Evolutionary conservation across 345 rosid species (phyloP), one percentile per base, ranked within the genome.

Genomic region (Salix viminalis): DNA sequence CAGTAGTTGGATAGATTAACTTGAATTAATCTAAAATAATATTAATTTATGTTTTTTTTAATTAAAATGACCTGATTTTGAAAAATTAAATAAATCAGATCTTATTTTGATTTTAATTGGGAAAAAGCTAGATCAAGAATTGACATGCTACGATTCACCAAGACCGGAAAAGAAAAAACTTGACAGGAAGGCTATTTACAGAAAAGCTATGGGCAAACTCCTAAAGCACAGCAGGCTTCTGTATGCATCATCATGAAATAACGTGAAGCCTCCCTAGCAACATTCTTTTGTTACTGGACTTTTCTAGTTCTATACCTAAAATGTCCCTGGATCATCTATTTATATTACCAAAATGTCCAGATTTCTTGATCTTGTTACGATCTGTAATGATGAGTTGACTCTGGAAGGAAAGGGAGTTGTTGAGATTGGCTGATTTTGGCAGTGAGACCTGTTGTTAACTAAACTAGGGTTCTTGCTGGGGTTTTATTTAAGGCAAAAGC

Each of bases 401-500:
- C 3, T 2, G 23, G 24, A 73, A 73, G 67, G 4, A 41, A 26
- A 39, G 37, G 15, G 67, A 21, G 42, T 18, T 30, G 24, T 37
- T 15, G 46, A 15, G 67, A 58, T 36, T 58, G 75, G 75, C 65
- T 50, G 3, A 14, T 6, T 36, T 36, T 37, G 52, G 50, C 8
- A 7, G 42, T 12, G 75, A 41, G 44, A 9, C 13, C 44, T 41
- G 44, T 2, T 41, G 14, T 2, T 10, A 41, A 41, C 14, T 10
- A 41, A 41, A 41, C 12, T 0, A 41, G 44, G 44, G 13, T 41
- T 41, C n/a, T 23, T 21, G 10, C 2, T 2, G 8, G 72, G 77
- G 58, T 28, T 46, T 37, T 62, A 75, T 71, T 37, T 30, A 39
- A 75, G 73, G 79, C 85, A 82, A 85, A 84, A 75, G 86, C 87